Conservation (phyloP, 345 rosid genomes). For the Moricandia moricandioides region DNA sequence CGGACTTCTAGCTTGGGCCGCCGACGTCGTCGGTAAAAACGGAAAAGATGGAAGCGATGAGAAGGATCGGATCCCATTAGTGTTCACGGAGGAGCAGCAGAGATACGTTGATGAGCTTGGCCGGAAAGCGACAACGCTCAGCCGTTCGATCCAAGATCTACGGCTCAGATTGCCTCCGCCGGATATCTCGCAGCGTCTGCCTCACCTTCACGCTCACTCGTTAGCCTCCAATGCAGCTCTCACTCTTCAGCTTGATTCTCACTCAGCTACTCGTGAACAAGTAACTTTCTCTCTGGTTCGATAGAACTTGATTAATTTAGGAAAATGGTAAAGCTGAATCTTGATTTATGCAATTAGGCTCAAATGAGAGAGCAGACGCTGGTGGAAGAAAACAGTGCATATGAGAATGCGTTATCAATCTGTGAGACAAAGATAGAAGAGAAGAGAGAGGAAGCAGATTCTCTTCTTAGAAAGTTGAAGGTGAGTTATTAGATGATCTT, state of each 20-base stretch:
- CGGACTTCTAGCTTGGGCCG: constrained; percentile 92
- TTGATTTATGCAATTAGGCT: constrained; percentile 37
- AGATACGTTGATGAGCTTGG: constrained; percentile 66
- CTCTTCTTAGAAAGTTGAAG: constrained; percentile 57
- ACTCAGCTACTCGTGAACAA: constrained; percentile 90
- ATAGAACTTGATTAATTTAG: too few species aligned
- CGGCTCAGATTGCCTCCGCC: constrained; percentile 82
- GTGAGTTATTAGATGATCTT: constrained; percentile 28
- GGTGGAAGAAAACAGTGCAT: constrained; percentile 68
- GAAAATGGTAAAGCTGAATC: too few species aligned
- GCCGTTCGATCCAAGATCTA: constrained; percentile 81
- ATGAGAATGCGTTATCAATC: constrained; percentile 53
- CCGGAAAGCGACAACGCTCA: constrained; percentile 64
- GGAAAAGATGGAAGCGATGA: constrained; percentile 44
- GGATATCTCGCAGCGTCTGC: constrained; percentile 85
- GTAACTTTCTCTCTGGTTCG: constrained; percentile 32
- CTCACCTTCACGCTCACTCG: constrained; percentile 88
- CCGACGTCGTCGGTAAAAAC: constrained; percentile 80
- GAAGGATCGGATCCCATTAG: constrained; percentile 44
- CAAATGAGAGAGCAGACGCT: constrained; percentile 78
- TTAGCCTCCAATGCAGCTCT: constrained; percentile 88
- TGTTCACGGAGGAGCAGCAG: constrained; percentile 63
- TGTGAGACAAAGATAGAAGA: constrained; percentile 68
- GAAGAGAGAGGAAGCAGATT: constrained; percentile 61
- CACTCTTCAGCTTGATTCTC: constrained; percentile 88